Conservation (phyloP, 2,329 filamentous ascomycete genomes). For the Trichophyton simii region DNA sequence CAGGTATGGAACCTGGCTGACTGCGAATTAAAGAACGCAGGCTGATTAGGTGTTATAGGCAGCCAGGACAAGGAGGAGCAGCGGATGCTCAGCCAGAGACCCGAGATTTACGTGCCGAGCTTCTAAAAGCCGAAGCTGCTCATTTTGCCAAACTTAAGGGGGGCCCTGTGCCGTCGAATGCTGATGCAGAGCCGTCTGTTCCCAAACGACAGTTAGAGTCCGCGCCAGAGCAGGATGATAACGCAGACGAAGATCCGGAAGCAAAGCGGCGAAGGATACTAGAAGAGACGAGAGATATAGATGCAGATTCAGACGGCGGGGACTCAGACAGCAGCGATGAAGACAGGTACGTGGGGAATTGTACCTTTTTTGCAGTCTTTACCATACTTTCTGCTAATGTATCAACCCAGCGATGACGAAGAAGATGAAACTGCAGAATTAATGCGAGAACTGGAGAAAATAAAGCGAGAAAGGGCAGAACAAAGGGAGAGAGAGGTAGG, state of each 20-base stretch:
- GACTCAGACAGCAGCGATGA: conserved; percentile 48
- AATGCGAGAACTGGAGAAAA: conserved; percentile 86
- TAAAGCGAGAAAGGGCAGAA: conserved; percentile 72
- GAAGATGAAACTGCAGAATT: conserved; percentile 80
- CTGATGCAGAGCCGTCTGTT: conserved; percentile 28
- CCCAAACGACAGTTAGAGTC: conserved; percentile 55
- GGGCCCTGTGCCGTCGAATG: conserved; percentile 31
- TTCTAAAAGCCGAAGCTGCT: conserved; percentile 74
- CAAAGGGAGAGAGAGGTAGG: conserved; percentile 60
- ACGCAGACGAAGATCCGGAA: conserved; percentile 55
- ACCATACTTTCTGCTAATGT: background rate
- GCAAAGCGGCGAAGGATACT: conserved; percentile 76
- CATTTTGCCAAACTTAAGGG: conserved; percentile 71
- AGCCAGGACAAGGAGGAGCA: conserved; percentile 80
- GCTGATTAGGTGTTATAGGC: conserved; percentile 31
- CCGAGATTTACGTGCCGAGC: conserved; percentile 78
- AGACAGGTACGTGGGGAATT: conserved; percentile 36
- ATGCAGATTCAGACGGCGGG: conserved; percentile 62
- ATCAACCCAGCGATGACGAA: conserved; percentile 46
- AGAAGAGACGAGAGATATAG: conserved; percentile 76
- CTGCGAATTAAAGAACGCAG: background rate
- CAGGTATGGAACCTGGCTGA: conserved; percentile 38
- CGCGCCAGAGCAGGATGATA: conserved; percentile 27
- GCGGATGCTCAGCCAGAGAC: conserved; percentile 55
- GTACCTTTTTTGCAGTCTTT: background rate